These are phyloP conservation scores for Phaffomyces thermotolerans DNA, from an alignment of 805 yeast species.

Conservation along the genomic window DNA sequence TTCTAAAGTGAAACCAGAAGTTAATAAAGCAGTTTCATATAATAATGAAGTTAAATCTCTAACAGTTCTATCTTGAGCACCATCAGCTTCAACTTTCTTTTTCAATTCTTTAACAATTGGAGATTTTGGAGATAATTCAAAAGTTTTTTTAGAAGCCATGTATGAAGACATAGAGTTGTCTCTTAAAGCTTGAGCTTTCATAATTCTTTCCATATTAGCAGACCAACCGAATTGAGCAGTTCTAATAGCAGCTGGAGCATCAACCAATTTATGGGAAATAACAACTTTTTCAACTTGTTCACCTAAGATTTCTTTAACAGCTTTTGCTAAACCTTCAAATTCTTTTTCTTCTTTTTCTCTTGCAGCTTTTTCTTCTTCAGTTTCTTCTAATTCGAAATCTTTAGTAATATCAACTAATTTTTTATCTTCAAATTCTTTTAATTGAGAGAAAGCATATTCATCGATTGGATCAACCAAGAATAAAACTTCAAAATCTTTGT, in stretches of 20 bases:
- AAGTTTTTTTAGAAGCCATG: slow-evolving; percentile 99
- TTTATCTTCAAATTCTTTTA: slow-evolving; percentile 99
- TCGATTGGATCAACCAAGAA: slow-evolving; percentile 99
- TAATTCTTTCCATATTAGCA: slow-evolving; percentile 99
- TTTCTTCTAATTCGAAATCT: slow-evolving; percentile 97
- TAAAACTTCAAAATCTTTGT: slow-evolving; percentile 96
- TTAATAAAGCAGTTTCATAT: slow-evolving; percentile 95
- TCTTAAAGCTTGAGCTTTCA: slow-evolving; percentile 99
- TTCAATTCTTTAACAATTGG: slow-evolving; percentile 92
- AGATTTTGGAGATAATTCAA: slow-evolving; percentile 96
- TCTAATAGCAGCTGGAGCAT: slow-evolving; percentile 99
- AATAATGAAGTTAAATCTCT: slow-evolving; percentile 93
- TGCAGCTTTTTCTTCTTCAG: slow-evolving; percentile 92
- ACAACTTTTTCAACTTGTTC: slow-evolving; percentile 99
- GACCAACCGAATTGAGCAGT: slow-evolving; percentile 99
- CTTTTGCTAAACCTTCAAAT: slow-evolving; percentile 89
- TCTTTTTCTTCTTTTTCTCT: slow-evolving; percentile 92
- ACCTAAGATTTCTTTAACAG: slow-evolving; percentile 94
- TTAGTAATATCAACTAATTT: slow-evolving; percentile 97
- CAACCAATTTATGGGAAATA: slow-evolving; percentile 94
- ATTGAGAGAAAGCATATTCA: slow-evolving; percentile 98
- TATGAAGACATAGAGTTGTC: slow-evolving; percentile 97
- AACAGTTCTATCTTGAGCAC: slow-evolving; percentile 97
- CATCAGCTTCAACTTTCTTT: slow-evolving; percentile 93
- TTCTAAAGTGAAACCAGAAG: slow-evolving; percentile 98